Percentiles rank a stretch among this genome's conserved stretches.
phyloP scores from a whole-genome alignment of 371 early-diverging fungal genomes.

The Rhizopus delemar region DNA sequence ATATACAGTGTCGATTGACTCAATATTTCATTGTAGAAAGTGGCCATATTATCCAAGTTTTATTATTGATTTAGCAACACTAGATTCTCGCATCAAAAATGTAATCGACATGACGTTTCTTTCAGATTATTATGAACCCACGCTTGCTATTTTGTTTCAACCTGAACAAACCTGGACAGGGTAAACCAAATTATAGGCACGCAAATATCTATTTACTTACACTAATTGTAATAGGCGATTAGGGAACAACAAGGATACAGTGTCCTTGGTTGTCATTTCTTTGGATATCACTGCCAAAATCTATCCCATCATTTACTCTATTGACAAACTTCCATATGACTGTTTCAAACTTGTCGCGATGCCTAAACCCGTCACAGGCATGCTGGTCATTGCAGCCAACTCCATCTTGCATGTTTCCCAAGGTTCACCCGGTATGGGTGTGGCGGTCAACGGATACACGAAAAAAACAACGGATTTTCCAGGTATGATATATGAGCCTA shows the following conservation, averaged over 20 bases:
- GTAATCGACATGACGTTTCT: constrained; percentile 91
- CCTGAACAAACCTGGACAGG: constrained; percentile 85
- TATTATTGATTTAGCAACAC: constrained; percentile 72
- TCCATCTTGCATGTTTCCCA: constrained; percentile 87
- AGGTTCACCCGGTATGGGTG: constrained; percentile 75
- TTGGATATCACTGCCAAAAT: constrained; percentile 75
- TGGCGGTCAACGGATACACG: constrained; percentile 72
- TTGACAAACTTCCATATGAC: constrained; percentile 84
- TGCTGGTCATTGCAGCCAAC: constrained; percentile 79
- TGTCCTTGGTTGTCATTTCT: constrained; percentile 81
- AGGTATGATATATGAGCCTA: constrained; percentile 45
- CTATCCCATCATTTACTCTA: constrained; percentile 79
- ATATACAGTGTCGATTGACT: background rate
- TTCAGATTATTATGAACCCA: constrained; percentile 90
- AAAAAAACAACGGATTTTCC: constrained; percentile 55
- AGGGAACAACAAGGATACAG: constrained; percentile 73
- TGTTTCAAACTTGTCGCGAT: constrained; percentile 69
- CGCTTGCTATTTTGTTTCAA: constrained; percentile 91
- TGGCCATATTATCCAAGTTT: constrained; percentile 78
- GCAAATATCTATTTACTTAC: background rate
- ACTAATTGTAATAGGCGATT: constrained; percentile 54
- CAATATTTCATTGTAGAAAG: constrained; percentile 39
- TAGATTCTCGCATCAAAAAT: constrained; percentile 74
- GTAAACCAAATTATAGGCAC: constrained; percentile 42
- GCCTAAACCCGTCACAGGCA: constrained; percentile 87